Conservation (phyloP, 2,329 filamentous ascomycete species). For the Cytospora piceae region DNA sequence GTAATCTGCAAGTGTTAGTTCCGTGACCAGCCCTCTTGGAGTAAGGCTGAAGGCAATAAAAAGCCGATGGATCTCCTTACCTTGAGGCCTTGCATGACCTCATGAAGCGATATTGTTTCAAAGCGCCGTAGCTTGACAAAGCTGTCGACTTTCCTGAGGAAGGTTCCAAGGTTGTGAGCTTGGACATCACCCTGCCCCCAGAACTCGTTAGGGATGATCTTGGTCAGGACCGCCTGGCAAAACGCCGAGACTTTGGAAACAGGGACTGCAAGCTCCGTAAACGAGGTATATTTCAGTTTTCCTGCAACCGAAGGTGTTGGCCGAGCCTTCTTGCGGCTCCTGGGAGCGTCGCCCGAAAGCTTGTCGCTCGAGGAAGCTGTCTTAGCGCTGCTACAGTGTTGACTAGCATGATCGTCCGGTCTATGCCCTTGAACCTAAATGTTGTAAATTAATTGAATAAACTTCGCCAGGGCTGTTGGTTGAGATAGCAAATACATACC, state of each 20-base stretch:
- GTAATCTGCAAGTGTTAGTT: constrained; percentile 55
- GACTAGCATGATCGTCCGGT: constrained; percentile 4
- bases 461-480: constrained; percentile 2
- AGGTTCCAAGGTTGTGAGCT: constrained; percentile 60
- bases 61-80: constrained; percentile 47
- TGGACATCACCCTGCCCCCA: constrained; percentile 66
- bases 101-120: constrained; percentile 79
- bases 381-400: constrained; percentile 19
- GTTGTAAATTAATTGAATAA: constrained; percentile 12
- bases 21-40: not conserved
- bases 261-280: constrained; percentile 72
- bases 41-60: constrained; percentile 2
- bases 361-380: constrained; percentile 12
- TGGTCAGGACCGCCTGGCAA: constrained; percentile 74
- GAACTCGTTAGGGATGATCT: constrained; percentile 73
- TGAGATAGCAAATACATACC: constrained; percentile 40
- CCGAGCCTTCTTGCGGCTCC: constrained; percentile 25
- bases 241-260: constrained; percentile 77
- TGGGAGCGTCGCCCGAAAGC: constrained; percentile 19
- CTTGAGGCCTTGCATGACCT: constrained; percentile 76
- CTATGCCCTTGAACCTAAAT: constrained; percentile 13
- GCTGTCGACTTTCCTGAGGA: constrained; percentile 72
- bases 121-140: constrained; percentile 81
- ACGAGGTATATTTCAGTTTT: constrained; percentile 46
- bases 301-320: not conserved